Evolutionary conservation across 73 alveolate species (phyloP), one percentile per base, ranked within the genome.

Genomic region (Paramecium primaurelia): DNA sequence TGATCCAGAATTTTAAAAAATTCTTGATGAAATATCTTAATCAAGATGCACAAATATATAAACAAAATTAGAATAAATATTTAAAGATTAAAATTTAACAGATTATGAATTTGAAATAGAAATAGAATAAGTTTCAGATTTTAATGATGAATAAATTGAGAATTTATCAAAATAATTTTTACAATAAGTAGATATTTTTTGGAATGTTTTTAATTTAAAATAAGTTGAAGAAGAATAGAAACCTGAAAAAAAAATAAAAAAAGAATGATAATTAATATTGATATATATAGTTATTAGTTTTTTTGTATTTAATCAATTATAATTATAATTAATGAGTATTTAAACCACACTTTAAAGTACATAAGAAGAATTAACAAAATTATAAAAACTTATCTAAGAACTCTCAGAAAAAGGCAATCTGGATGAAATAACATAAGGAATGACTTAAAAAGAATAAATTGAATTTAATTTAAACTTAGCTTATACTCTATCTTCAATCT

Each of bases 401-500:
- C 8, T 37, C 16, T 30, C 5, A 4, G 47, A 71, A n/a, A 14
- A 16, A 73, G 87, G 14, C 3, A 16, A 8, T 36, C 5, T 34
- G 16, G 87, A 73, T 9, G 20, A 73, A 36, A 16, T 37, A 36
- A 36, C 64, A 73, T 28, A 73, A 59, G 86, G 77, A 1, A 28
- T 64, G 84, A 32, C 10, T 2, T 14, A 40, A 1, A 75, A 80
- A 36, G 91, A 80, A 44, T 42, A 32, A 26, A 49, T 49, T 80
- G 91, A 80, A 80, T 28, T 80, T 47, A 80, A 45, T 80, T 9
- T 80, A 20, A 47, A 80, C 38, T 47, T 80, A 8, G 77, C 77
- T 10, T 47, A 80, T 80, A 22, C 91, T 9, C 28, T 44, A 80
- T 45, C 91, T 18, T 42, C 91, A 10, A n/a, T 80, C 25, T 44